Base-by-base conservation (phyloP, 345 rosid species). In the Luvunga scandens region DNA sequence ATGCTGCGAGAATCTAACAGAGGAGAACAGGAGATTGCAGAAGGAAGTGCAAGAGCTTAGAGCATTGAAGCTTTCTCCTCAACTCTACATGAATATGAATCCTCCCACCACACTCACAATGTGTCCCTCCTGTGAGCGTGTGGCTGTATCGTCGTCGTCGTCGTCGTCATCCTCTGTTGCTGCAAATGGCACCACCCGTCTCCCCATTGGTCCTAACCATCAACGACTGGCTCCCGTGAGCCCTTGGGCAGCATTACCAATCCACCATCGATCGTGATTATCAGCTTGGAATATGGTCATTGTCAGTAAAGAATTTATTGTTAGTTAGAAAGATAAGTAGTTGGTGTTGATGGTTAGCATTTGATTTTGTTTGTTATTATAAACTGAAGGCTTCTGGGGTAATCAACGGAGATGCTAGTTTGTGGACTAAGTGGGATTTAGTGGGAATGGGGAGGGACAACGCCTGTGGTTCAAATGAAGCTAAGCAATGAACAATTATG, bases 41-140 rank as follows among this genome's bases (percentile, higher is more conserved):
- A 94, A 92, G 86, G 98, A 94, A 81, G 97, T 90, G 64, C 91
- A 88, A 69, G 98, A 92, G 87, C 92, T 94, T 19, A 84, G 98
- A 66, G 92, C 97, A 61, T 78, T 94, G 72, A 94, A 92, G 81
- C 95, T 91, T 9, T 92, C 98, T 18, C 97, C 97, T 0, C 92
- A 91, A 70, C 86, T 94, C 36, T 88, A 94, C 87, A 92, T 89
- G 97, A 93, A 89, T 57, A 89, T 94, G 93, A 91, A 86, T 67
- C 98, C 98, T 70, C 98, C 97, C 22, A 94, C 98, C 2, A 94
- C 97, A 12, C 93, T 92, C 75, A 91, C 95, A 5, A 90, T 92
- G 98, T 94, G 98, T 50, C 97, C 98, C 34, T 94, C 98, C 0
- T 92, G 97, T 24, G 93, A 94, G 78, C 93, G 92, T 18, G 95